Evolutionary conservation across 2,329 filamentous ascomycete species (phyloP).

Genomic region (Aspergillus fijiensis): DNA sequence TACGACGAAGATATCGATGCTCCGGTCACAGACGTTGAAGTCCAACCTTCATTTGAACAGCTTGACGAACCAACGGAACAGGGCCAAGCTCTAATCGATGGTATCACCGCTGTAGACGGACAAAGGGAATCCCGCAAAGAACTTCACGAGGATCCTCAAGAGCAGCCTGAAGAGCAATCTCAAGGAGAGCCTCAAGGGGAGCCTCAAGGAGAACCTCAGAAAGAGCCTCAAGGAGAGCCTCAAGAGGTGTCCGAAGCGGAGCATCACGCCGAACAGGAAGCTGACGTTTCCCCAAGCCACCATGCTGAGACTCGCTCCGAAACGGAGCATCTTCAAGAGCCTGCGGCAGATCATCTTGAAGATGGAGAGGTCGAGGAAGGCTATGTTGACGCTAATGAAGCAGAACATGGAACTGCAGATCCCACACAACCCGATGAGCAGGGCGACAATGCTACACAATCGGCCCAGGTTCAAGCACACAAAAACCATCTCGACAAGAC

Average conservation of each 20-base stretch:
- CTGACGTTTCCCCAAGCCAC: slow-evolving; percentile 4
- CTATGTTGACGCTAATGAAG: slow-evolving; percentile 23
- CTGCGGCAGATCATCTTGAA: slow-evolving; percentile 7
- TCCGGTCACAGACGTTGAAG: slow-evolving; percentile 24
- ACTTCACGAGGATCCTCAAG: not conserved
- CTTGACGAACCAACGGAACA: slow-evolving; percentile 7
- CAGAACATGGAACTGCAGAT: slow-evolving; percentile 16
- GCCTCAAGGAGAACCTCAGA: not conserved
- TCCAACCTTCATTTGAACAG: slow-evolving; percentile 14
- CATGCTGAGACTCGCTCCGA: not conserved
- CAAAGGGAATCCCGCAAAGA: not conserved
- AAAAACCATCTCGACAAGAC: slow-evolving; percentile 17
- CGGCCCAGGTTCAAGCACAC: slow-evolving; percentile 15
- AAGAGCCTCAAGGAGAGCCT: not conserved
- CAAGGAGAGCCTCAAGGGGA: not conserved
- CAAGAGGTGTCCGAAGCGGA: slow-evolving; percentile 4
- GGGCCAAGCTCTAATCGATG: not conserved
- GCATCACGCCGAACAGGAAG: not conserved
- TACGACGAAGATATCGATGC: slow-evolving; percentile 37
- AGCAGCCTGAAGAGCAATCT: not conserved
- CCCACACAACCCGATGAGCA: slow-evolving; percentile 5
- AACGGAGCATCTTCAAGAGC: slow-evolving; percentile 9
- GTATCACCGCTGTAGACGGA: not conserved
- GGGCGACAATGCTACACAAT: slow-evolving; percentile 3
- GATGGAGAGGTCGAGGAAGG: slow-evolving; percentile 8